Conservation (phyloP, 2,329 filamentous ascomycete genomes). For the Cryphonectria japonica region DNA sequence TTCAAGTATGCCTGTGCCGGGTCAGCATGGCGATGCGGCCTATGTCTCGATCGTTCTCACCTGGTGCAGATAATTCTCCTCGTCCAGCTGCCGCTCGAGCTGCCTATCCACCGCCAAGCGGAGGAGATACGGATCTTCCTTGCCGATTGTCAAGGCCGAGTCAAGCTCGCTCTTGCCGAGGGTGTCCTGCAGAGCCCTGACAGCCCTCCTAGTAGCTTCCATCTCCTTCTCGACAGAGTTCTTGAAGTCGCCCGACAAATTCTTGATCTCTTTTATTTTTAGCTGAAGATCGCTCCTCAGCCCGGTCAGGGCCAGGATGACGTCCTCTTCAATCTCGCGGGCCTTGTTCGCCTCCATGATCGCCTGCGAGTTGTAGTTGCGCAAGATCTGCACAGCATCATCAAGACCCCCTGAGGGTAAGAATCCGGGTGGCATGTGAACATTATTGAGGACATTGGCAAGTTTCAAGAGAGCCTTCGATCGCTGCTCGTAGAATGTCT, state of each 20-base stretch:
- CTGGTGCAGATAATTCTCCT: constrained; percentile 95
- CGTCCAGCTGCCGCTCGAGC: constrained; percentile 89
- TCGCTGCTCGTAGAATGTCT: constrained; percentile 79
- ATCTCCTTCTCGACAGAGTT: constrained; percentile 96
- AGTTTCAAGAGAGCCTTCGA: constrained; percentile 83
- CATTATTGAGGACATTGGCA: constrained; percentile 82
- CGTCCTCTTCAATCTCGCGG: constrained; percentile 86
- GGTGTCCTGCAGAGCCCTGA: constrained; percentile 80
- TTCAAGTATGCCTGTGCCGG: constrained; percentile 80
- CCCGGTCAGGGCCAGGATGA: constrained; percentile 84
- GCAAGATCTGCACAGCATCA: constrained; percentile 80
- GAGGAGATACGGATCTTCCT: constrained; percentile 89
- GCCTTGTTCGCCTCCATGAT: constrained; percentile 85
- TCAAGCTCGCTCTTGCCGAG: constrained; percentile 81
- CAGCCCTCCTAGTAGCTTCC: constrained; percentile 77
- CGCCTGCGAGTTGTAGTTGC: constrained; percentile 80
- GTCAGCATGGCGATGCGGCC: constrained; percentile 30
- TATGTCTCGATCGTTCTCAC: constrained; percentile 53
- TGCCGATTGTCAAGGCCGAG: constrained; percentile 73
- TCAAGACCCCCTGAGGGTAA: constrained; percentile 81
- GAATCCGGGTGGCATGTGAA: constrained; percentile 74
- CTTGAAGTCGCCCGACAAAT: constrained; percentile 91
- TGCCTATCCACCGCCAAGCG: constrained; percentile 85
- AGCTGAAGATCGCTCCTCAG: constrained; percentile 86
- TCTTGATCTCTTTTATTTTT: constrained; percentile 99